A percentile compares a stretch with the other conserved stretches of the same genome.
Conservation (phyloP, 169 alveolate species). For the Amoebophrya sp. region DNA sequence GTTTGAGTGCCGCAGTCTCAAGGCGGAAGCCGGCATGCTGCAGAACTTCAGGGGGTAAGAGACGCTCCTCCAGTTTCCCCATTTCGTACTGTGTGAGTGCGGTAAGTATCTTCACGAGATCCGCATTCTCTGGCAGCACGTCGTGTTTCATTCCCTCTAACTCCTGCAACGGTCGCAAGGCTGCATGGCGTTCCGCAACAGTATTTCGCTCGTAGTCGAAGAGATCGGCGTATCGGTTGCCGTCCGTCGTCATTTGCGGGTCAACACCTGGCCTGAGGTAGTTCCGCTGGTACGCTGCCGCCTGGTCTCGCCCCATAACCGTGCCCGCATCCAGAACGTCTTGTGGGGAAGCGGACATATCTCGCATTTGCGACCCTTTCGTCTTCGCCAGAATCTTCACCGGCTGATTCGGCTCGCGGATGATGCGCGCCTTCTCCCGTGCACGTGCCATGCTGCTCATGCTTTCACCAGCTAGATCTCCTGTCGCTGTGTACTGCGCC, state of each 20-base stretch:
- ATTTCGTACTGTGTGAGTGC: neutral
- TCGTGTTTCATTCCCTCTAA: neutral
- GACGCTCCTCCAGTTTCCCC: neutral
- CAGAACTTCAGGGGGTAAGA: neutral
- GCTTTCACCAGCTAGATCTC: too few relatives aligned
- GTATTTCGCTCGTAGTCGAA: neutral
- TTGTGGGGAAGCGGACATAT: too few relatives aligned
- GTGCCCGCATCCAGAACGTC: too few relatives aligned
- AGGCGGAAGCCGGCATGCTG: neutral
- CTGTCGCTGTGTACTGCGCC: too few relatives aligned
- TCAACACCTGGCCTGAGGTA: neutral
- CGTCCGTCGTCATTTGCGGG: neutral
- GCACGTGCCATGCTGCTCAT: too few relatives aligned
- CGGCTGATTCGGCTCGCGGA: too few relatives aligned
- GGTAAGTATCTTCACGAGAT: neutral
- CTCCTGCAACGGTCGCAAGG: neutral
- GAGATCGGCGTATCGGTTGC: neutral
- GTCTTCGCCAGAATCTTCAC: too few relatives aligned
- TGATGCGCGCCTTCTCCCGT: too few relatives aligned
- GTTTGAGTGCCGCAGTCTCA: neutral
- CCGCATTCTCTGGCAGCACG: neutral
- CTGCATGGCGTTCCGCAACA: neutral
- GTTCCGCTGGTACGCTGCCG: neutral
- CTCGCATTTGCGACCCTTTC: too few relatives aligned
- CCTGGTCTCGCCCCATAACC: neutral